Evolutionary conservation across 768 basidiomycete species (phyloP).

Genomic region (Boletus sp.): DNA sequence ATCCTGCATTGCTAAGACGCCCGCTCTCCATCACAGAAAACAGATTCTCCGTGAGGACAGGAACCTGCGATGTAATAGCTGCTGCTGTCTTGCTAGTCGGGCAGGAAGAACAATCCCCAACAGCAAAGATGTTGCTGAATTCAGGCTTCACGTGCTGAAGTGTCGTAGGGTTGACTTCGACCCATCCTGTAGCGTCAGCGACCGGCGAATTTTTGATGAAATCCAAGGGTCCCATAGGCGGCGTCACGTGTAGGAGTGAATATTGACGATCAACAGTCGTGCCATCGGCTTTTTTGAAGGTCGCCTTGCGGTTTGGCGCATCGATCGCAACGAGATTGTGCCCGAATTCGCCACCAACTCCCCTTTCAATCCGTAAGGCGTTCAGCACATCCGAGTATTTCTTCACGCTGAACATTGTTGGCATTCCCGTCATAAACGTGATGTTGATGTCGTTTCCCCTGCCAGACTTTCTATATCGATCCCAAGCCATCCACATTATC

Average conservation of each 20-base stretch:
- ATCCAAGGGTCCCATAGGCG: conserved; percentile 89
- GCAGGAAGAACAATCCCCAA: conserved; percentile 90
- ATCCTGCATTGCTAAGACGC: conserved; percentile 60
- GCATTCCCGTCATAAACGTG: conserved; percentile 88
- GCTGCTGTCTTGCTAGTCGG: conserved; percentile 97
- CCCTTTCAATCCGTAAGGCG: conserved; percentile 69
- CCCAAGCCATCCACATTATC: conserved; percentile 98
- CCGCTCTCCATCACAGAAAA: conserved; percentile 74
- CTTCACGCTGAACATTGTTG: conserved; percentile 94
- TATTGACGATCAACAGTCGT: conserved; percentile 70
- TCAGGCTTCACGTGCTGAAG: conserved; percentile 81
- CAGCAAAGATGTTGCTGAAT: conserved; percentile 77
- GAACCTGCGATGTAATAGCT: conserved; percentile 87
- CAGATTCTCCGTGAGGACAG: conserved; percentile 87
- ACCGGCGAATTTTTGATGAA: conserved; percentile 75
- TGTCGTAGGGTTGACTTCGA: conserved; percentile 77
- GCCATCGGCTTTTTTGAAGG: conserved; percentile 78
- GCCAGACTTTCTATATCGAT: conserved; percentile 62
- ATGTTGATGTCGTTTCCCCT: conserved; percentile 56
- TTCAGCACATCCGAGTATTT: conserved; percentile 92
- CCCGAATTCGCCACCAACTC: conserved; percentile 75
- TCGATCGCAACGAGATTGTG: conserved; percentile 82
- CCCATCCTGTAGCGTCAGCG: conserved; percentile 84
- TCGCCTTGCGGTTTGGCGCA: conserved; percentile 66
- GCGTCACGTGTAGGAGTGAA: conserved; percentile 79